These are phyloP conservation scores for Termitomyces sp. DNA, from an alignment of 768 basidiomycete species.

Conservation along the genomic window DNA sequence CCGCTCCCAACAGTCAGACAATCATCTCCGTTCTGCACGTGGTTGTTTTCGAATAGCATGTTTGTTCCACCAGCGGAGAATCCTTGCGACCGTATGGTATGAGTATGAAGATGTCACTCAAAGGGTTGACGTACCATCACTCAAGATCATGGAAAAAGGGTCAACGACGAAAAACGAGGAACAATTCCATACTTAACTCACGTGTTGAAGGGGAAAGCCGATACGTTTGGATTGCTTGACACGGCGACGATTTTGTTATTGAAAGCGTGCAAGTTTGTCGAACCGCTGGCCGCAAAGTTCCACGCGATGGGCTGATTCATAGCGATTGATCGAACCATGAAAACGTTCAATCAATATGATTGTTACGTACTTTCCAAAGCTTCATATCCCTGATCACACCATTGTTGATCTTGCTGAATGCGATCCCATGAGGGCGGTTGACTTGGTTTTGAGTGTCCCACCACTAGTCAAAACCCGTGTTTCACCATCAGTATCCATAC, in stretches of 20 bases:
- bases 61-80: constrained; percentile 55
- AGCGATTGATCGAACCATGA: background rate
- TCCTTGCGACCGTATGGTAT: constrained; percentile 18
- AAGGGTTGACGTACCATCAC: constrained; percentile 29
- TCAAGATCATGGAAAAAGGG: constrained; percentile 4
- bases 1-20: constrained; percentile 56
- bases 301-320: constrained; percentile 47
- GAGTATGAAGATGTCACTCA: background rate
- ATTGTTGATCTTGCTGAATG: constrained; percentile 46
- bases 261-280: constrained; percentile 43
- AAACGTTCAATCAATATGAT: background rate
- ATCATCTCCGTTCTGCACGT: constrained; percentile 57
- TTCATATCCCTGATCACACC: constrained; percentile 57
- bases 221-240: constrained; percentile 31
- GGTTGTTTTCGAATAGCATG: constrained; percentile 54
- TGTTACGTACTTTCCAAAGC: constrained; percentile 39
- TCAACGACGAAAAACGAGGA: background rate
- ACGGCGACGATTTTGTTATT: constrained; percentile 52
- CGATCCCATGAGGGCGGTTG: constrained; percentile 52
- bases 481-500: background rate
- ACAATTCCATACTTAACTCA: constrained; percentile 23
- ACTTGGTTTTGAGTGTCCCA: constrained; percentile 49
- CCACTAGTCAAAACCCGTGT: constrained; percentile 35
- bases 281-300: constrained; percentile 51
- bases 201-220: constrained; percentile 63